Base-by-base conservation (phyloP, 2,329 filamentous ascomycete species). In the Corinectria fuckeliana region DNA sequence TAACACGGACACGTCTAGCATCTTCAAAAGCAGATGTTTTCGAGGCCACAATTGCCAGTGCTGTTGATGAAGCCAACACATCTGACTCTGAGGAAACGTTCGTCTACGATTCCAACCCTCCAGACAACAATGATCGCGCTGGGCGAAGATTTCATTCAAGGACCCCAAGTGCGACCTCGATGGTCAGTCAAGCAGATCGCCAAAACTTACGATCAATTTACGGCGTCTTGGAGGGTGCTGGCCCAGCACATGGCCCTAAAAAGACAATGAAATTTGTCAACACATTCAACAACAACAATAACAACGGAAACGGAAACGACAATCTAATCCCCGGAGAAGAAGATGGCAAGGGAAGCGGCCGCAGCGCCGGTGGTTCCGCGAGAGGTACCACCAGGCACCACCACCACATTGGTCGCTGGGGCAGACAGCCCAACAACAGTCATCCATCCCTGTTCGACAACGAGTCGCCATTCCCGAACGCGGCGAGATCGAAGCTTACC, bases 71-170 rank as follows among this genome's bases (percentile, higher is more conserved):
- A 75, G 93, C 92, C 42, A 91, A 97, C 75, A 96, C 94, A 11
- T 97, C 94, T 6, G 95, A 99, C 75, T 98, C 94, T 1, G 95
- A 97, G 71, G 95, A 98, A 77, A 98, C 95, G 0, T 99, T 98
- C 76, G 95, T 99, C 14, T 99, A 99, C 78, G 95, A 99, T 76
- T 98, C 95, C 23, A 99, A 99, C 71, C 95, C 94, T 9, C 91
- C 92, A 50, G 88, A 90, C 65, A 76, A 73, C 49, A 81, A 79
- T 48, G 86, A 88, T 53, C 81, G 87, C 38, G 64, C 71, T 32
- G 85, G 85, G n/a, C 85, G 87, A 63, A 86, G 93, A 61, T 92
- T 94, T 75, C 94, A 98, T 77, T 98, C 94, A 18, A 88, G 95
- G 63, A 99, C 95, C 1, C 95, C 95, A 6, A 98, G 93, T 76